Base-by-base conservation (phyloP, 2,329 filamentous ascomycete genomes). In the Ascochyta pisi region DNA sequence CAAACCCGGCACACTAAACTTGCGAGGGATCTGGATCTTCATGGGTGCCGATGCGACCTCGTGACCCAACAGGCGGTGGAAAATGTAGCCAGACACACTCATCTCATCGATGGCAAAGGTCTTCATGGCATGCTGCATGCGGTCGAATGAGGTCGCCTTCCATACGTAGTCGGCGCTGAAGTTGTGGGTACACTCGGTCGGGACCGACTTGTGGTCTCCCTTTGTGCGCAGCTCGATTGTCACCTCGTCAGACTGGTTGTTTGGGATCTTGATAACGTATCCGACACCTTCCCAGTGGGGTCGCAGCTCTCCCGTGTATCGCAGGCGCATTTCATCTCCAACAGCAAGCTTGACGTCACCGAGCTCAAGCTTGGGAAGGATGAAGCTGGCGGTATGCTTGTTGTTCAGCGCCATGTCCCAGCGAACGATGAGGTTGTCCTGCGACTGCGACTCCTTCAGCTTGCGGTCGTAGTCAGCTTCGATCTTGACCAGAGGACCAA, bases 91-190 rank as follows among this genome's bases (percentile, higher is more conserved):
- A 22, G 95, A 98, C 39, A 99, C 94, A 71, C 93, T 97, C 89
- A 96, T 91, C 77, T 99, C 95, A 67, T 99, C 94, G 40, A 98
- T 88, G 6, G 95, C 95, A 73, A 99, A 99, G 0, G 92, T 98
- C 83, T 97, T 98, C 94, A 99, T 98, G 50, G 95, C 96, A 64
- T 93, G 87, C 76, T 99, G 95, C 95, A 99, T 99, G 61, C 95
- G 93, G 72, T 99, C 95, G 74, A 99, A 99, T 0, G 94, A 98
- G 0, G 96, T 99, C 13, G 96, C 95, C 76, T 99, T 99, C 95
- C 95, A 99, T 52, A 99, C 95, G 71, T 99, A 99, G 75, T 99
- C 95, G 63, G 94, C 95, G 15, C 92, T 96, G 78, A 99, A 99
- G 76, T 97, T 96, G 78, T 96, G 92, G 0, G 94, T 96, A 76